Percentiles rank a stretch among this genome's conserved stretches.
Conservation (phyloP, 2,329 filamentous ascomycete genomes). For the Exserohilum turcica region DNA sequence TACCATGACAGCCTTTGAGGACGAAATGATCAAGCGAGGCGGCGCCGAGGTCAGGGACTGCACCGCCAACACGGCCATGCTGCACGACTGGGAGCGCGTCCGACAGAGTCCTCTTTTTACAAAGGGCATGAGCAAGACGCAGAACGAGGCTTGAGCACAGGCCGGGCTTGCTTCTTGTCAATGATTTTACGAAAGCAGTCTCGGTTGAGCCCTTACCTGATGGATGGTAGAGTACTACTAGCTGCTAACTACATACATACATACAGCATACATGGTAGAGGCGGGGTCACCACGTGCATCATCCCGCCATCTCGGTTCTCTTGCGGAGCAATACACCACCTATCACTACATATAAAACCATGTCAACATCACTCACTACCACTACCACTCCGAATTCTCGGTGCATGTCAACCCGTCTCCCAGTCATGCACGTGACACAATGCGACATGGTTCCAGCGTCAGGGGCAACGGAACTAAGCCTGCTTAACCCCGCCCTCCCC, state of each 20-base stretch:
- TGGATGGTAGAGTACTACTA: no score
- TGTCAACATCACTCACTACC: no score
- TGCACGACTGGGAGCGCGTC: slow-evolving; percentile 48
- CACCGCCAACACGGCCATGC: slow-evolving; percentile 40
- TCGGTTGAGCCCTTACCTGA: no score
- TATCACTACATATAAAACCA: neutral
- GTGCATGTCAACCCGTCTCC: no score
- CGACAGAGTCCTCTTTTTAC: slow-evolving; percentile 42
- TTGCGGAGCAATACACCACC: neutral
- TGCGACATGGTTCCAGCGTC: neutral
- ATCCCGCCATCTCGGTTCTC: neutral
- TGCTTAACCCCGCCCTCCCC: slow-evolving; percentile 6
- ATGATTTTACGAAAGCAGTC: neutral
- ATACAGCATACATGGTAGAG: no score
- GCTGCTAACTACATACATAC: no score
- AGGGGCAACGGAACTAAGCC: neutral
- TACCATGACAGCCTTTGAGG: slow-evolving; percentile 50
- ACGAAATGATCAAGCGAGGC: slow-evolving; percentile 50
- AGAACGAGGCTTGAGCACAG: neutral
- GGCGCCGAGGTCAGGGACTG: slow-evolving; percentile 41
- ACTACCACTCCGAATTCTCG: no score
- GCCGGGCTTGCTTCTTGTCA: neutral
- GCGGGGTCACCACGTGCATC: neutral
- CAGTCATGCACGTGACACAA: neutral
- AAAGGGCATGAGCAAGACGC: slow-evolving; percentile 31